Base-by-base conservation (phyloP, 192 early-diverging fungal species). In the Obelidium mucronatum region DNA sequence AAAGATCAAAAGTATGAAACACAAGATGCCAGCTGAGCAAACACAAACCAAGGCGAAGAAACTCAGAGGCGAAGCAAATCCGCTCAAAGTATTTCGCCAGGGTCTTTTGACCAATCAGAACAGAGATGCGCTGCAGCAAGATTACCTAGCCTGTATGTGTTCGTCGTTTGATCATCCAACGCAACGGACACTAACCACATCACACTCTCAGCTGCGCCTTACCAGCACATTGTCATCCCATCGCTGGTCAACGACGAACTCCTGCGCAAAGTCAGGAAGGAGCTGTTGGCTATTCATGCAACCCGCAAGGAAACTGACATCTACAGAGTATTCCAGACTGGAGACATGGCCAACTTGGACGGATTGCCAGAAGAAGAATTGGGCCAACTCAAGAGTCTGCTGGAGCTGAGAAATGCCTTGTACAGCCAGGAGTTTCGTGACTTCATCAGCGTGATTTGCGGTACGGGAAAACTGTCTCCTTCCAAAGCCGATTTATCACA, bases 221-320 rank as follows among this genome's bases (percentile, higher is more conserved):
- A 89, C 80, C 73, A 78, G 22, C 92, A 94, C 81, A 81, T 82
- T 70, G 82, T 84, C 62, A 91, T 94, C 17, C 75, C 81, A 31
- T 74, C 85, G 26, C 84, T 94, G 35, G 79, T 91, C 63, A 74
- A 84, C 60, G 90, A 91, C 62, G 72, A 78, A 5, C 83, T 94
- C 39, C 74, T 94, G 17, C 79, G 82, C 3, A 82, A 82, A 53
- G 92, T 93, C 30, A 84, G 91, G 8, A 75, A 81, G 15, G 93
- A 94, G 79, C 88, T 93, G 62, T 75, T 86, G 42, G 78, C 79
- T 1, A 73, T 94, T 54, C 88, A 90, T 61, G 93, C 91, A 67
- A 93, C 92, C 8, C 77, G 82, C n/a, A 94, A 94, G 83, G 93
- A 94, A 75, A 94, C 93, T 1, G 93, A 94, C 65, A 93, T 94